Evolutionary conservation across 2,329 filamentous ascomycete species (phyloP).

Genomic region (Peltaster fructicola): DNA sequence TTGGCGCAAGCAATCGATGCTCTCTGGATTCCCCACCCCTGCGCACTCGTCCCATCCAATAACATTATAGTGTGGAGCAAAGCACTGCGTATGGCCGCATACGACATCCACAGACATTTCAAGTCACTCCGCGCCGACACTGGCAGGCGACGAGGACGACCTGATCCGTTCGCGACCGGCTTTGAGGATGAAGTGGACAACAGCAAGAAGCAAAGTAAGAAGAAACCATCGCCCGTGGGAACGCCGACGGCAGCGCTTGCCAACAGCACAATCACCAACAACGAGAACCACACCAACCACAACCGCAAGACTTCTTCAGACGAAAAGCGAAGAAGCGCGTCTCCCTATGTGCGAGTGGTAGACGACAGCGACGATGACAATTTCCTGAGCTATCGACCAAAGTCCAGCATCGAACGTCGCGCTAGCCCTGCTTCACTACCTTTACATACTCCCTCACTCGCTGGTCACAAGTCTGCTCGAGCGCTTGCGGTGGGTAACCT

Average conservation of each 20-base stretch:
- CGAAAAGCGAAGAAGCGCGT: too few relatives aligned
- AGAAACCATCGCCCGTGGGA: conserved; percentile 9
- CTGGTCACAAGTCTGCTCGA: conserved; percentile 5
- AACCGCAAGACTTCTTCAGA: too few relatives aligned
- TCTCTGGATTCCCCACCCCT: too few relatives aligned
- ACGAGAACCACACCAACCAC: too few relatives aligned
- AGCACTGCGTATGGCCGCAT: conserved; percentile 15
- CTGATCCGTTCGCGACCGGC: conserved; percentile 16
- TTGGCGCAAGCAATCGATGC: too few relatives aligned
- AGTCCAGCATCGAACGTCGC: conserved; percentile 10
- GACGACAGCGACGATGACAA: conserved; percentile 14
- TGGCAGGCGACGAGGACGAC: conserved; percentile 11
- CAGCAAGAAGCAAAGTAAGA: too few relatives aligned
- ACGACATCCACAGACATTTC: conserved; percentile 17
- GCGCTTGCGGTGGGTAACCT: conserved; percentile 14
- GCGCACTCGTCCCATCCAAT: too few relatives aligned
- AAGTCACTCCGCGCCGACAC: conserved; percentile 16
- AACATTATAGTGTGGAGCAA: too few relatives aligned
- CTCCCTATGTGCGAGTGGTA: background rate
- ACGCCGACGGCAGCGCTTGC: conserved; percentile 6
- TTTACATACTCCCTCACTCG: conserved; percentile 4
- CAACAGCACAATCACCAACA: conserved; percentile 6
- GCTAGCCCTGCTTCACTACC: conserved; percentile 14
- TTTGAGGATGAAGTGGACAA: conserved; percentile 18
- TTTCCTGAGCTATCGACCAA: conserved; percentile 7